Conservation (phyloP, 768 basidiomycete species). For the Strobilomyces dryophilus region DNA sequence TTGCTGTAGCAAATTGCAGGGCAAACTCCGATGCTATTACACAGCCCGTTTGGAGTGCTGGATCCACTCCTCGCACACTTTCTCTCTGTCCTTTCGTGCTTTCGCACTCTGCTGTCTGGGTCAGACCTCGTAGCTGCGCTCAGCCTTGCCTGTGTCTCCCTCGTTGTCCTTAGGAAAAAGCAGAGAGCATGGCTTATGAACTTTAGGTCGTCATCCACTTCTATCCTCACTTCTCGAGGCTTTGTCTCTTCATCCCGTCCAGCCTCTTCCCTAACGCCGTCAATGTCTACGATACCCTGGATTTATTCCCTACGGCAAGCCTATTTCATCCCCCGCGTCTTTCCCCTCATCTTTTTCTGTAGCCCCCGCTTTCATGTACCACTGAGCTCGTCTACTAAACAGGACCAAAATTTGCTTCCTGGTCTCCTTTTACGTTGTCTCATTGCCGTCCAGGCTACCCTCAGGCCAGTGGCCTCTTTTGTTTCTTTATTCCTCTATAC, state of each 20-base stretch:
- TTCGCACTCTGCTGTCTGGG: slow-evolving; percentile 63
- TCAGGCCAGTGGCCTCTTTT: slow-evolving; percentile 44
- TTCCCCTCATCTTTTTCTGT: slow-evolving; percentile 56
- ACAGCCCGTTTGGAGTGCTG: slow-evolving; percentile 9
- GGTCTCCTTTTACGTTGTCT: slow-evolving; percentile 54
- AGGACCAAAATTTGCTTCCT: slow-evolving; percentile 58
- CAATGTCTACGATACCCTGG: slow-evolving; percentile 57
- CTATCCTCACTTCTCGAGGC: slow-evolving; percentile 44
- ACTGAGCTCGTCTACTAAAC: slow-evolving; percentile 75
- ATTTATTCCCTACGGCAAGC: slow-evolving; percentile 62
- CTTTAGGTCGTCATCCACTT: slow-evolving; percentile 73
- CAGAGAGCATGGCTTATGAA: slow-evolving; percentile 70
- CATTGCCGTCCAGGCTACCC: slow-evolving; percentile 59
- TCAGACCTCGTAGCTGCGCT: slow-evolving; percentile 85
- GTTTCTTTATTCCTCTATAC: slow-evolving; percentile 6
- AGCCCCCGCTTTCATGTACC: slow-evolving; percentile 68
- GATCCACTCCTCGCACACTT: slow-evolving; percentile 36
- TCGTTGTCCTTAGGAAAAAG: slow-evolving; percentile 77
- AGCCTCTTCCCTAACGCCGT: no score
- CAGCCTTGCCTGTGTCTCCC: slow-evolving; percentile 72
- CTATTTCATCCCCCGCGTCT: slow-evolving; percentile 74
- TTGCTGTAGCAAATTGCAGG: not conserved
- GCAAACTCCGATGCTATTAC: not conserved
- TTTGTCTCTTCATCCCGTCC: slow-evolving; percentile 13
- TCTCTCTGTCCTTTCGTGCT: slow-evolving; percentile 70